Percentiles rank a stretch among this genome's conserved stretches.
phyloP scores from a whole-genome alignment of 23 red algal species.

The Pyropia yezoensis region DNA sequence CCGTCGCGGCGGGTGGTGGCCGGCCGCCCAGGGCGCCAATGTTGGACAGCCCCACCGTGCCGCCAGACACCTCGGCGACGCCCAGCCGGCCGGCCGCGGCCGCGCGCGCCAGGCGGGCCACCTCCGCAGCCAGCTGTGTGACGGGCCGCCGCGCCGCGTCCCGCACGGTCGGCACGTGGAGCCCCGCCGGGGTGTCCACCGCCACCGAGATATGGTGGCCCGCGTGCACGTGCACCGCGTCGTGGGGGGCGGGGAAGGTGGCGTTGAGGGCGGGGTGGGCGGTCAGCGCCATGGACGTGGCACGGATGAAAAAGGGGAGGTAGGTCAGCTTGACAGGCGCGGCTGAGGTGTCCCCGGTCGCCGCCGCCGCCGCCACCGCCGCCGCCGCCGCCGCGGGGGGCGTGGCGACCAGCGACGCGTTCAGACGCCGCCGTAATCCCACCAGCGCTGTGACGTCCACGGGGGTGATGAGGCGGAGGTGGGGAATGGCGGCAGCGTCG shows the following conservation, averaged over 20 bases:
- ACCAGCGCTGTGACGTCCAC: no score
- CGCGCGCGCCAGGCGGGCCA: slow-evolving; percentile 13
- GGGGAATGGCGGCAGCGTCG: slow-evolving; percentile 15
- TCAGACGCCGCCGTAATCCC: no score
- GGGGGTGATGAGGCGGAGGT: slow-evolving; percentile 12
- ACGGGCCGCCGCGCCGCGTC: slow-evolving; percentile 20
- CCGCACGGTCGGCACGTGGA: slow-evolving; percentile 58
- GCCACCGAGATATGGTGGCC: slow-evolving; percentile 63
- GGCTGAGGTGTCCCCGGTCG: background rate
- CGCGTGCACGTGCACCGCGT: slow-evolving; percentile 25
- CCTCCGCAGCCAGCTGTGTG: slow-evolving; percentile 28
- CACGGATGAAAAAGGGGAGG: slow-evolving; percentile 64
- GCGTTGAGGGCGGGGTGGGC: slow-evolving; percentile 50
- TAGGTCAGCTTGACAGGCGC: slow-evolving; percentile 17
- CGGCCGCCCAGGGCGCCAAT: slow-evolving; percentile 41
- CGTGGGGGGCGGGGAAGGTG: slow-evolving; percentile 6
- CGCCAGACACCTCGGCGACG: slow-evolving; percentile 25
- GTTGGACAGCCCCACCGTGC: slow-evolving; percentile 58
- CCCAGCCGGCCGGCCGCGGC: slow-evolving; percentile 10
- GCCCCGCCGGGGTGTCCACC: slow-evolving; percentile 41
- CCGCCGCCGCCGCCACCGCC: no score
- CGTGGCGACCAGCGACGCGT: no score
- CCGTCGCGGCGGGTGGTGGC: no score
- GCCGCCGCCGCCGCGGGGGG: no score
- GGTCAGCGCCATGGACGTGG: slow-evolving; percentile 41